Conservation (phyloP, 1,284 basidiomycete species). For the Marasmius sp. region DNA sequence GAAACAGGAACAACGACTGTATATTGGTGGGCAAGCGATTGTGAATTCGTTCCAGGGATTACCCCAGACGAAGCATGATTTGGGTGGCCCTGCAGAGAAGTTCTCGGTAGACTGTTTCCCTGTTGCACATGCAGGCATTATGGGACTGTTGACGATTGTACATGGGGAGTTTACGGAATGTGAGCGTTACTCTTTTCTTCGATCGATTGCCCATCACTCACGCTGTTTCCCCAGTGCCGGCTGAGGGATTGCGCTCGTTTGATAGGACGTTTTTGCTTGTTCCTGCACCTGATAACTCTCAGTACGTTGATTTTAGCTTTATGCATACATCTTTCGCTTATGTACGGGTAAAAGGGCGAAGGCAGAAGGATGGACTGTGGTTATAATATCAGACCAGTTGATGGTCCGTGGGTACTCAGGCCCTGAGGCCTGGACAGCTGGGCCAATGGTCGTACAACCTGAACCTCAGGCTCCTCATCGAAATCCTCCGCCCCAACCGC, state of each 20-base stretch:
- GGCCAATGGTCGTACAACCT: conserved; percentile 65
- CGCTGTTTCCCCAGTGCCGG: conserved; percentile 40
- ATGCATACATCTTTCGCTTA: background rate
- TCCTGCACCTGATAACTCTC: conserved; percentile 77
- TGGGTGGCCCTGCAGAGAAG: conserved; percentile 70
- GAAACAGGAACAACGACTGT: conserved; percentile 68
- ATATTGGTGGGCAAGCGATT: conserved; percentile 71
- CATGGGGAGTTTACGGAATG: conserved; percentile 94
- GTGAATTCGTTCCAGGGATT: conserved; percentile 63
- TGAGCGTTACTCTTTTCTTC: conserved; percentile 37
- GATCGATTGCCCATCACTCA: background rate
- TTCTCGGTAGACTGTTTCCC: conserved; percentile 92
- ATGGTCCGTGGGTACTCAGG: conserved; percentile 84
- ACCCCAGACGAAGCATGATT: conserved; percentile 81
- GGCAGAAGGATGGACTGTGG: conserved; percentile 84
- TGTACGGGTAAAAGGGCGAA: conserved; percentile 57
- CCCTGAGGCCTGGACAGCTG: conserved; percentile 75
- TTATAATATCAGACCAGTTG: conserved; percentile 88
- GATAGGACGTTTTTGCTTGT: conserved; percentile 90
- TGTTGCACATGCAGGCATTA: conserved; percentile 59
- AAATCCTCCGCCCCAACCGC: conserved; percentile 6
- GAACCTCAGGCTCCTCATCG: conserved; percentile 17
- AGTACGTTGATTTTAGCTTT: conserved; percentile 46
- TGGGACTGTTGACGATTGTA: conserved; percentile 77
- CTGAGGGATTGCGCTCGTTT: conserved; percentile 84